phyloP scores from a whole-genome alignment of 768 basidiomycete genomes.

The Russula sp. region DNA sequence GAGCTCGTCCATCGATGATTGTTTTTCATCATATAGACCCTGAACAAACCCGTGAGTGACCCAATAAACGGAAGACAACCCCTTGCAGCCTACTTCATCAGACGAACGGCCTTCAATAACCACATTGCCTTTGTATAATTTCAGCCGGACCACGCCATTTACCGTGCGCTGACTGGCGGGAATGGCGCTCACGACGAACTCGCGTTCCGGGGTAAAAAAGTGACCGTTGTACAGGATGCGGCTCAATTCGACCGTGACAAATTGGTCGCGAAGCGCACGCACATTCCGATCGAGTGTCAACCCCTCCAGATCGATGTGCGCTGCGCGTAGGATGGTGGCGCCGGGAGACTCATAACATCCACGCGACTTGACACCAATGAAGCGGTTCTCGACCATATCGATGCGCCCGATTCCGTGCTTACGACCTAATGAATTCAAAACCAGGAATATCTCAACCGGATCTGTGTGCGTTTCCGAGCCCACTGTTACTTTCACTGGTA shows the following conservation, averaged over 20 bases:
- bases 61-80: neutral
- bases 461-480: slow-evolving; percentile 69
- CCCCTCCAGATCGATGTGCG: slow-evolving; percentile 95
- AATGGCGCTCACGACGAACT: slow-evolving; percentile 86
- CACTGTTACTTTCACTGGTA: slow-evolving; percentile 74
- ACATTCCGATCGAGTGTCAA: slow-evolving; percentile 98
- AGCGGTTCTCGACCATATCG: slow-evolving; percentile 99
- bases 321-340: slow-evolving; percentile 90
- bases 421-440: slow-evolving; percentile 84
- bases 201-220: slow-evolving; percentile 99
- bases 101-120: slow-evolving; percentile 88
- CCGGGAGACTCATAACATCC: slow-evolving; percentile 99
- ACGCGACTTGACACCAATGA: slow-evolving; percentile 98
- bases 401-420: slow-evolving; percentile 95
- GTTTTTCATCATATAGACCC: slow-evolving; percentile 91
- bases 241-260: slow-evolving; percentile 84
- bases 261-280: slow-evolving; percentile 88
- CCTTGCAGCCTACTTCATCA: slow-evolving; percentile 52
- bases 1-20: slow-evolving; percentile 98
- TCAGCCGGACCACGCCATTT: slow-evolving; percentile 85
- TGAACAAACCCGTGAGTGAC: slow-evolving; percentile 24
- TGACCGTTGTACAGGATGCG: slow-evolving; percentile 96
- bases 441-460: slow-evolving; percentile 87
- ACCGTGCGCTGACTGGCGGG: slow-evolving; percentile 94
- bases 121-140: slow-evolving; percentile 95